Evolutionary conservation across 257 asterid species (phyloP).

Genomic region (Solanum appendiculatum): DNA sequence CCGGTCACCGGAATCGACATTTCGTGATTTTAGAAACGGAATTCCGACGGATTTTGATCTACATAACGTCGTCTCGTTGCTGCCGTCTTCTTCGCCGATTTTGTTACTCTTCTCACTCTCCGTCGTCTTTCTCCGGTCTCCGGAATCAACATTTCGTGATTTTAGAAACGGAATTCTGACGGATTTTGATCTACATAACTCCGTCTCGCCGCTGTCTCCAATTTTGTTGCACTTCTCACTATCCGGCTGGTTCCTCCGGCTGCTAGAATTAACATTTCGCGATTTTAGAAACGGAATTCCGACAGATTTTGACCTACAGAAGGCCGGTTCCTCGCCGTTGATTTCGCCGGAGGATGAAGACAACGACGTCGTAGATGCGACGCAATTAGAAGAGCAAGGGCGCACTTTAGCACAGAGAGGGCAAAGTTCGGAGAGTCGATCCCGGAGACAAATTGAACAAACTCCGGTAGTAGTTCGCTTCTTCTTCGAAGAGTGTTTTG

Average conservation of each 20-base stretch:
- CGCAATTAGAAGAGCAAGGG: constrained; percentile 38
- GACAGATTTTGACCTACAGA: constrained; percentile 64
- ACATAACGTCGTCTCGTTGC: constrained; percentile 30
- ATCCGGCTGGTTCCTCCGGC: neutral
- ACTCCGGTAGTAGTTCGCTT: neutral
- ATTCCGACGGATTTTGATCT: constrained; percentile 64
- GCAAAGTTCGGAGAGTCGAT: neutral
- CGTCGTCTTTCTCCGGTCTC: neutral
- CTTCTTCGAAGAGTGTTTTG: constrained; percentile 1
- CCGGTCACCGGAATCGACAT: neutral
- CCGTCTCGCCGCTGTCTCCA: constrained; percentile 11
- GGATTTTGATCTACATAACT: constrained; percentile 60
- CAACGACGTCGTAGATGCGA: constrained; percentile 6
- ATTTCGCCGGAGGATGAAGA: constrained; percentile 42
- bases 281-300: constrained; percentile 51
- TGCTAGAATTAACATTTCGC: neutral
- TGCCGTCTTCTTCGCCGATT: neutral
- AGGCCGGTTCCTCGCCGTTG: constrained; percentile 16
- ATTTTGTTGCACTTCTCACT: neutral
- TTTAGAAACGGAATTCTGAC: constrained; percentile 53
- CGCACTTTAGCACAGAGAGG: constrained; percentile 38
- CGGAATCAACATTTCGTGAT: neutral
- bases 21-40: constrained; percentile 37
- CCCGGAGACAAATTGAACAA: neutral
- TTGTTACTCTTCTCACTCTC: neutral